phyloP scores from a whole-genome alignment of 768 basidiomycete genomes.

The Xerocomellus chrysenteron region DNA sequence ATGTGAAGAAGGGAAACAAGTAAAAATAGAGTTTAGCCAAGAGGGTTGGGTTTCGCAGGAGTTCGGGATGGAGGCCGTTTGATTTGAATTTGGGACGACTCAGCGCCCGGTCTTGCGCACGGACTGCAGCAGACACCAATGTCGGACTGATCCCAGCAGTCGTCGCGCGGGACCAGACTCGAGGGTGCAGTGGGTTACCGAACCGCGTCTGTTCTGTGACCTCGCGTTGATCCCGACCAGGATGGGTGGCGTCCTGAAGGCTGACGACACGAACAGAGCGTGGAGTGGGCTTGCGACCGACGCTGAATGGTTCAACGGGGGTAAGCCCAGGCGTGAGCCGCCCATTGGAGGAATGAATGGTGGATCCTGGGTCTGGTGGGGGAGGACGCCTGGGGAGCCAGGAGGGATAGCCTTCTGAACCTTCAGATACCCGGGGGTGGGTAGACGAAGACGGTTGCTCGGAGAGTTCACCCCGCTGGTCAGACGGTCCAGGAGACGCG shows the following conservation, averaged over 20 bases:
- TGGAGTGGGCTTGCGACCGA: constrained; percentile 77
- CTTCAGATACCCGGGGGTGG: constrained; percentile 37
- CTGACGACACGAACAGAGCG: constrained; percentile 82
- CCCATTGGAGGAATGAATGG: constrained; percentile 58
- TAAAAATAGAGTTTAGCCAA: constrained; percentile 62
- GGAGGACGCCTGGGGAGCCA: constrained; percentile 82
- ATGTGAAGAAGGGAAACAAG: constrained; percentile 65
- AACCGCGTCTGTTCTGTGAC: constrained; percentile 52
- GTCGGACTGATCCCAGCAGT: constrained; percentile 44
- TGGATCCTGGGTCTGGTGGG: constrained; percentile 72
- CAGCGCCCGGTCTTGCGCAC: constrained; percentile 35
- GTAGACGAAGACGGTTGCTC: constrained; percentile 37
- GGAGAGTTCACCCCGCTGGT: constrained; percentile 30
- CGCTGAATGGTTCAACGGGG: constrained; percentile 30
- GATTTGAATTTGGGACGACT: constrained; percentile 65
- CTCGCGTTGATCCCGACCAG: constrained; percentile 44
- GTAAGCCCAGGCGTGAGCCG: constrained; percentile 33
- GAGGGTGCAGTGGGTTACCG: constrained; percentile 40
- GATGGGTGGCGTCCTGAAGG: constrained; percentile 50
- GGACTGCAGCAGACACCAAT: constrained; percentile 39
- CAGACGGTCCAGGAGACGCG: constrained; percentile 26
- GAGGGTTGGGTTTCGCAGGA: constrained; percentile 59
- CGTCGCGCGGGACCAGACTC: constrained; percentile 60
- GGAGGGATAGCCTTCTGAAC: constrained; percentile 73
- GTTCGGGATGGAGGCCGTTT: constrained; percentile 62